Base-by-base conservation (phyloP, 495 filamentous ascomycete species). In the Aspergillus steynii region DNA sequence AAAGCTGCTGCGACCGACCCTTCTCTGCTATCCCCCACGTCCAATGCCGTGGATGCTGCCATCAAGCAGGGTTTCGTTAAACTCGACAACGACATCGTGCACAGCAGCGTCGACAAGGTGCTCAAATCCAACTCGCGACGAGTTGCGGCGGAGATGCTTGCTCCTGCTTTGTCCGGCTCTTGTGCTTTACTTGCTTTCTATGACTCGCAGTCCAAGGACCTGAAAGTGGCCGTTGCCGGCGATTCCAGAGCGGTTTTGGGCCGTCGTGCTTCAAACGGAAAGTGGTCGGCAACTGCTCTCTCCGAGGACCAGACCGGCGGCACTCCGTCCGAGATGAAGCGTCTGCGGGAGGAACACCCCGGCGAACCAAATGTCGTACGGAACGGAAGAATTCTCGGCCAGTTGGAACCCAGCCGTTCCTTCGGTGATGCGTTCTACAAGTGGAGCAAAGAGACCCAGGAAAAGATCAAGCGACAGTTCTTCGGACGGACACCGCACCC, bases 401-500 rank as follows among this genome's bases (percentile, higher is more conserved):
- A 91, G 42, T 79, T 99, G 20, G 95, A 98, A 71, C 96, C 96
- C 1, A 90, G 88, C 52, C 86, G 96, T 51, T 93, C 96, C 0
- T 99, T 99, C 66, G 96, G 96, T 34, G 96, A 99, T 72, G 92
- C 96, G 0, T 85, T 86, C 66, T 99, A 98, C 80, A 99, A 99
- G 74, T 99, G 96, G 96, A 89, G 81, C 50, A 81, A 82, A 42
- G 92, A 97, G 57, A 85, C 89, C 7, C 89, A 94, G 63, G 85
- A 92, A 7, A 86, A 87, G 63, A 84, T 99, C 63, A 91, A 90
- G 73, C 79, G 77, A 34, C 85, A 87, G 15, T 99, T 93, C 78
- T 97, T 97, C 67, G 94, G 89, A 42, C 84, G 91, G 37, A 89
- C 84, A 10, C 86, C 88, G 2, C 85, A 84, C 5, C 76, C 83